Percentiles rank a stretch among this genome's conserved stretches.
Evolutionary conservation across 768 basidiomycete genomes (phyloP).

Genomic region (Suillus clintonianus): DNA sequence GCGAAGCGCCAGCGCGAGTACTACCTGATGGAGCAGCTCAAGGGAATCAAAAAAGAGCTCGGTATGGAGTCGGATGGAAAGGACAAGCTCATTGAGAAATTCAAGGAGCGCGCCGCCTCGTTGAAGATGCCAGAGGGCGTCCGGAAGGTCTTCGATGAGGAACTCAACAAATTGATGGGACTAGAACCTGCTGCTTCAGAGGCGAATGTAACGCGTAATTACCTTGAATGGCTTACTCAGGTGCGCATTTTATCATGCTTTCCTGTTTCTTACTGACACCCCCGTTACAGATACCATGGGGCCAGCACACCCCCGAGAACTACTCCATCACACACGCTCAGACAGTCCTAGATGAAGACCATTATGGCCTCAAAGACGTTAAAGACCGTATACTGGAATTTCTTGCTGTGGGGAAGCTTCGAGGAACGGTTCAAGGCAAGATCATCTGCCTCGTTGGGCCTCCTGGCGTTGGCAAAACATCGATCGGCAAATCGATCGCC

Average conservation of each 20-base stretch:
- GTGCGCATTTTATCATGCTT: constrained; percentile 33
- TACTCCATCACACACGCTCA: constrained; percentile 84
- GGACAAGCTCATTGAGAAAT: constrained; percentile 91
- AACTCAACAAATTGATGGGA: constrained; percentile 84
- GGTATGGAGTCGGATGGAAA: constrained; percentile 96
- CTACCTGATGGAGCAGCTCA: constrained; percentile 95
- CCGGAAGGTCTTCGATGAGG: constrained; percentile 94
- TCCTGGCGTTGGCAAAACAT: constrained; percentile 97
- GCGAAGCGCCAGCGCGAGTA: constrained; percentile 94
- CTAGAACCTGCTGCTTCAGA: constrained; percentile 91
- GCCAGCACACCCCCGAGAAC: constrained; percentile 90
- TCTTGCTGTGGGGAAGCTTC: constrained; percentile 91
- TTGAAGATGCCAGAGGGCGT: constrained; percentile 90
- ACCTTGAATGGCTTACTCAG: constrained; percentile 91
- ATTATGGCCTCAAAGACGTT: constrained; percentile 90
- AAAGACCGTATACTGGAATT: constrained; percentile 96
- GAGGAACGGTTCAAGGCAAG: constrained; percentile 95
- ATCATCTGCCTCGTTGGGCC: constrained; percentile 97
- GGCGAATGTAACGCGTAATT: constrained; percentile 92
- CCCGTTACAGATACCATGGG: constrained; percentile 83
- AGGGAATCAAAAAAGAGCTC: constrained; percentile 94
- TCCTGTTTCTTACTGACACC: constrained; percentile 4
- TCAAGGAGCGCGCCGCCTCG: constrained; percentile 78
- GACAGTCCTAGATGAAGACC: constrained; percentile 88
- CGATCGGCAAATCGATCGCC: constrained; percentile 93